Conservation (phyloP, 208 protist genomes). For the Acanthamoeba divionensis region DNA sequence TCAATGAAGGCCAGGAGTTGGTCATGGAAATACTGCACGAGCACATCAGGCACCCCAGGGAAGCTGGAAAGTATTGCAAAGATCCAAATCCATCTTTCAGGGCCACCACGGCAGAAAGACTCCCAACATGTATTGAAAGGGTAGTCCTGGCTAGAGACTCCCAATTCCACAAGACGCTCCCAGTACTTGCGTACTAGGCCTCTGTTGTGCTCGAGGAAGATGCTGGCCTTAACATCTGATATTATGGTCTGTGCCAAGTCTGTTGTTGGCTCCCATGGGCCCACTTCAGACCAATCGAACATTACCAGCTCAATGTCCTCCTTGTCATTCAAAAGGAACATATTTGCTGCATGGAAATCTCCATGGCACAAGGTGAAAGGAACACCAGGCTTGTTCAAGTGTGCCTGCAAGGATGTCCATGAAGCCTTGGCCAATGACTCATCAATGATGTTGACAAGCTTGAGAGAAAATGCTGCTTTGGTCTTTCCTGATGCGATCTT, state of each 20-base stretch:
- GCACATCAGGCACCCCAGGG: neutral
- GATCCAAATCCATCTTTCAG: conserved; percentile 57
- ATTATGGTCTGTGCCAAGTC: conserved; percentile 56
- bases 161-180: neutral
- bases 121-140: conserved; percentile 55
- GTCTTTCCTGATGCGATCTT: neutral
- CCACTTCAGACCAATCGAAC: conserved; percentile 65
- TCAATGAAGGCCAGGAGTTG: conserved; percentile 51
- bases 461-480: too few relatives aligned
- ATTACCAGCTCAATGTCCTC: neutral
- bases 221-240: conserved; percentile 35
- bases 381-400: neutral
- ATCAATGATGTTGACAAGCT: conserved; percentile 47
- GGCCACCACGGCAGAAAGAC: neutral
- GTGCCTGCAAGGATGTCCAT: conserved; percentile 40
- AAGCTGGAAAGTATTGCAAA: neutral
- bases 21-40: conserved; percentile 39
- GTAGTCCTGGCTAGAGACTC: neutral
- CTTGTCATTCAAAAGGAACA: conserved; percentile 23
- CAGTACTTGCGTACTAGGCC: conserved; percentile 23
- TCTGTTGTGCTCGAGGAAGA: neutral
- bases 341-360: conserved; percentile 55
- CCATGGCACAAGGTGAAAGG: conserved; percentile 56
- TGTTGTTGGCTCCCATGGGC: conserved; percentile 36
- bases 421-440: conserved; percentile 44